phyloP scores from a whole-genome alignment of 2,329 filamentous ascomycete genomes.

The Colletotrichum sp. region DNA sequence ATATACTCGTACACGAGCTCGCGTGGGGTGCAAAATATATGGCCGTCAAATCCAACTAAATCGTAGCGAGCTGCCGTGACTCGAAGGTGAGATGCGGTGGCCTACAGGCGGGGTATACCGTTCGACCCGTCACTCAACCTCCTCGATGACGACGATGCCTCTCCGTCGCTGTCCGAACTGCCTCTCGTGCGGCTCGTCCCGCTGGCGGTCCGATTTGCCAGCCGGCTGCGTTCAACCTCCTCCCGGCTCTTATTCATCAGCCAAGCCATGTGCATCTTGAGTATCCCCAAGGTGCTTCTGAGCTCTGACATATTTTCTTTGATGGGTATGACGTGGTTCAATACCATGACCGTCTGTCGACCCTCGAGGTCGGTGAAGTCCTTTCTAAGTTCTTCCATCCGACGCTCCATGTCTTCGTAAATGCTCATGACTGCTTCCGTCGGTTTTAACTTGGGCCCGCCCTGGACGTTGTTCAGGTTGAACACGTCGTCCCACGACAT shows the following conservation, averaged over 20 bases:
- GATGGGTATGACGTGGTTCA: constrained; percentile 66
- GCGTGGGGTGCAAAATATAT: not conserved
- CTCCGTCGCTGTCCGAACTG: constrained; percentile 26
- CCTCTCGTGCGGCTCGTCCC: constrained; percentile 28
- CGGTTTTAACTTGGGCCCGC: constrained; percentile 17
- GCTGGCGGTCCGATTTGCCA: constrained; percentile 23
- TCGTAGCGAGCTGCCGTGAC: not conserved
- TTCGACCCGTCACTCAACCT: constrained; percentile 36
- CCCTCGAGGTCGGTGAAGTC: constrained; percentile 63
- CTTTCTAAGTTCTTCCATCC: constrained; percentile 61
- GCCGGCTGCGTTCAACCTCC: constrained; percentile 40
- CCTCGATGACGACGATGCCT: constrained; percentile 22
- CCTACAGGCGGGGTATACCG: constrained; percentile 37
- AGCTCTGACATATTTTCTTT: constrained; percentile 68
- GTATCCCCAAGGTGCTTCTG: constrained; percentile 60
- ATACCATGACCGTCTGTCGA: constrained; percentile 63
- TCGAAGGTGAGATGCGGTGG: not conserved
- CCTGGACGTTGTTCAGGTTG: constrained; percentile 7
- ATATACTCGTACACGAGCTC: not conserved
- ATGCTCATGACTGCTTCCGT: constrained; percentile 25
- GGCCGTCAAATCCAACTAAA: not conserved
- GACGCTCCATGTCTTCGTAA: constrained; percentile 24
- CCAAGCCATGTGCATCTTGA: constrained; percentile 65
- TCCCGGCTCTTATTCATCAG: constrained; percentile 58
- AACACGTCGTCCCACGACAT: constrained; percentile 21